Conservation (phyloP, 768 basidiomycete genomes). For the Peribolospora baueri region DNA sequence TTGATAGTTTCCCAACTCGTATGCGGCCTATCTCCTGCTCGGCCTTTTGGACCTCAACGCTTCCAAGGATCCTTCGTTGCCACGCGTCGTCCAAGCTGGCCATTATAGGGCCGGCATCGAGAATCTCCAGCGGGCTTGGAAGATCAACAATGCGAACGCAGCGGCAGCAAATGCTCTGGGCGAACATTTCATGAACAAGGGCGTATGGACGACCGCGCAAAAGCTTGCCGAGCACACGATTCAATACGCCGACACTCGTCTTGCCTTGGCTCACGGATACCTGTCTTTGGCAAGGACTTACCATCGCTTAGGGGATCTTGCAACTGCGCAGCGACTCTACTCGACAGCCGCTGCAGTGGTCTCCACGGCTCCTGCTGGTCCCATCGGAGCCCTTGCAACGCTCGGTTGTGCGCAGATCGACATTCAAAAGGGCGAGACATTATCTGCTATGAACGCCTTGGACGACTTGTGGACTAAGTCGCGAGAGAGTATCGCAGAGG, state of each 20-base stretch:
- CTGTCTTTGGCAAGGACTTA: slow-evolving; percentile 56
- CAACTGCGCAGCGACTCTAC: too few relatives aligned
- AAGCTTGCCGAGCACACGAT: slow-evolving; percentile 86
- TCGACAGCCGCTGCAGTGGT: too few relatives aligned
- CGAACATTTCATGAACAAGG: slow-evolving; percentile 50
- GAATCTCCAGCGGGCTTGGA: slow-evolving; percentile 43
- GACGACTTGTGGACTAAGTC: too few relatives aligned
- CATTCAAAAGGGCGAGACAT: too few relatives aligned
- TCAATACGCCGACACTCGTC: slow-evolving; percentile 72
- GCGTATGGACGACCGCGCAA: slow-evolving; percentile 33
- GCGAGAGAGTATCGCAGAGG: too few relatives aligned
- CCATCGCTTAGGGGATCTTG: slow-evolving; percentile 40
- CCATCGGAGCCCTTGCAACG: too few relatives aligned
- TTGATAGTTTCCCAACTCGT: slow-evolving; percentile 14
- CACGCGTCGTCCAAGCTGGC: slow-evolving; percentile 33
- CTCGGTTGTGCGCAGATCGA: too few relatives aligned
- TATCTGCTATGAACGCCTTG: too few relatives aligned
- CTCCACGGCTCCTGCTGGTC: too few relatives aligned
- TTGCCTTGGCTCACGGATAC: slow-evolving; percentile 65
- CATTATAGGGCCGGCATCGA: slow-evolving; percentile 42
- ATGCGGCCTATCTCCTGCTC: slow-evolving; percentile 55
- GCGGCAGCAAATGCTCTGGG: slow-evolving; percentile 64
- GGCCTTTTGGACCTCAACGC: slow-evolving; percentile 68
- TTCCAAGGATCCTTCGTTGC: slow-evolving; percentile 43
- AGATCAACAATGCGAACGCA: slow-evolving; percentile 43